Evolutionary conservation across 768 basidiomycete species (phyloP).

Genomic region (Boletus bicolor): DNA sequence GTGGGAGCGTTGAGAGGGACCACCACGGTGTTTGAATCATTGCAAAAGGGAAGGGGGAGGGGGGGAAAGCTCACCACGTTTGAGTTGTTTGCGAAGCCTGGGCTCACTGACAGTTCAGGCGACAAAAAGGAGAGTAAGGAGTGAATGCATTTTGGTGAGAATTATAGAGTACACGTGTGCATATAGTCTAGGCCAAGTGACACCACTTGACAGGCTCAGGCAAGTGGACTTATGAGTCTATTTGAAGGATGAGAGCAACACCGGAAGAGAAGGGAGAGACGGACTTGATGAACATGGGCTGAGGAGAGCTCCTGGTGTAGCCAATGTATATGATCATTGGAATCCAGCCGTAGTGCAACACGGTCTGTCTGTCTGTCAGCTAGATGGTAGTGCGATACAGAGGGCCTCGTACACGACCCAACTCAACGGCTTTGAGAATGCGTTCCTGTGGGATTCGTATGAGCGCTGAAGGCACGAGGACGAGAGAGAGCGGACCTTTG

Average conservation of each 20-base stretch:
- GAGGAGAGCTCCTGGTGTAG: constrained; percentile 88
- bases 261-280: constrained; percentile 31
- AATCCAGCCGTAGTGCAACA: constrained; percentile 94
- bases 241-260: neutral
- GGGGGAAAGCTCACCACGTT: constrained; percentile 28
- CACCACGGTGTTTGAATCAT: constrained; percentile 74
- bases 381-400: neutral
- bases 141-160: constrained; percentile 13
- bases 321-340: constrained; percentile 96
- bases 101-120: neutral
- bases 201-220: constrained; percentile 43
- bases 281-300: constrained; percentile 93
- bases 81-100: neutral
- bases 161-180: constrained; percentile 29
- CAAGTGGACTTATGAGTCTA: constrained; percentile 92
- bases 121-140: neutral
- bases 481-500: constrained; percentile 53
- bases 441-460: constrained; percentile 49
- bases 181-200: constrained; percentile 16
- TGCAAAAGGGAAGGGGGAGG: neutral
- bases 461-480: neutral
- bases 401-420: constrained; percentile 68
- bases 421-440: constrained; percentile 75
- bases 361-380: constrained; percentile 50
- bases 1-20: constrained; percentile 29